Percentiles rank a stretch among this genome's conserved stretches.
Evolutionary conservation across 2,329 filamentous ascomycete genomes (phyloP).

Genomic region (Bimuria novae-zelandiae): DNA sequence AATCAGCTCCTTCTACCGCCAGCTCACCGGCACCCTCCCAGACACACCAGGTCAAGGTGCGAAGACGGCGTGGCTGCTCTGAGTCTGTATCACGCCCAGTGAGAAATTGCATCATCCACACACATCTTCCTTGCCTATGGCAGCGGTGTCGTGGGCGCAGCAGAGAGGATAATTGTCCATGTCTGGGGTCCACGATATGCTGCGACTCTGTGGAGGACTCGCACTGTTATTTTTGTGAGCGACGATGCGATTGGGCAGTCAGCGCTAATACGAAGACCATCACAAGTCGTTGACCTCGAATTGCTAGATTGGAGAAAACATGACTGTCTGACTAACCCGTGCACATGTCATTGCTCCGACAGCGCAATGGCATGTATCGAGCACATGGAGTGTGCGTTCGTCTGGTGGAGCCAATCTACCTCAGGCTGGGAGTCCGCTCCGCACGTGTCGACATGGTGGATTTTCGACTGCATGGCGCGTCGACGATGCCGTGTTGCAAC

Average conservation of each 20-base stretch:
- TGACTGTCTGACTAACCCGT: conserved; percentile 11
- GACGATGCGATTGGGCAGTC: conserved; percentile 6
- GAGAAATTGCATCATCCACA: too few species aligned
- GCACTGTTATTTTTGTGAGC: conserved; percentile 9
- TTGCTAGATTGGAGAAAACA: background rate
- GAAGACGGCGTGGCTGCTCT: conserved; percentile 3
- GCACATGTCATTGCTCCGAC: conserved; percentile 10
- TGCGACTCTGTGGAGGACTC: background rate
- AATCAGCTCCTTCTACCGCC: conserved; percentile 1
- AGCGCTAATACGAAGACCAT: conserved; percentile 11
- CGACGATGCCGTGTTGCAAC: background rate
- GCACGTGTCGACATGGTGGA: background rate
- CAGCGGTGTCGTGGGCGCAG: background rate
- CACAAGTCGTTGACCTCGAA: conserved; percentile 1
- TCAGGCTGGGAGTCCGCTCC: conserved; percentile 1
- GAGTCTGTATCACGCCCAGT: too few species aligned
- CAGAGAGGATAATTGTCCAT: background rate
- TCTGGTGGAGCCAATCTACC: conserved; percentile 11
- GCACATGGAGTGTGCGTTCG: conserved; percentile 6
- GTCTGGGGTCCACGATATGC: conserved; percentile 1
- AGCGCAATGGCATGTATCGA: conserved; percentile 4
- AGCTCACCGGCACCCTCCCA: conserved; percentile 1
- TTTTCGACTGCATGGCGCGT: background rate
- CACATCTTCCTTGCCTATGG: conserved; percentile 1
- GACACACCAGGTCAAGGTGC: conserved; percentile 2